Evolutionary conservation across 1,284 basidiomycete genomes (phyloP).

Genomic region (Moesziomyces aphidis): DNA sequence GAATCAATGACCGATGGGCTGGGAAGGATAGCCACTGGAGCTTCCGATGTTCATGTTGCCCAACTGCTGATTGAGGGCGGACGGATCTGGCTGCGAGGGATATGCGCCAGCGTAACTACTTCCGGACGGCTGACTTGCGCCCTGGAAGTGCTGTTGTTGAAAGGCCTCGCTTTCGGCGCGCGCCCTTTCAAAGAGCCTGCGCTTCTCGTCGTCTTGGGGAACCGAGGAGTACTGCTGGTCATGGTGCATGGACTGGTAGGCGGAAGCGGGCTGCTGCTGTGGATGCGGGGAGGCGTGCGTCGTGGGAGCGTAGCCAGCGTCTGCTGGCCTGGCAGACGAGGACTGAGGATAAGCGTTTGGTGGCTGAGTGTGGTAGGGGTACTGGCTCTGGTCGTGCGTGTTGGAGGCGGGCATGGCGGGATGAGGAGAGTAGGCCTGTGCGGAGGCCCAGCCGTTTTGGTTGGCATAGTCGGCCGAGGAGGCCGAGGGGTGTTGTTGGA

Average conservation of each 20-base stretch:
- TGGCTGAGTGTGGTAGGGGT: slow-evolving; percentile 23
- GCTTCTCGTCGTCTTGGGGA: slow-evolving; percentile 63
- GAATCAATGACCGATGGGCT: slow-evolving; percentile 24
- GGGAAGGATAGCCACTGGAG: slow-evolving; percentile 23
- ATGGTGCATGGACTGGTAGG: slow-evolving; percentile 12
- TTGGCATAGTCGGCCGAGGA: slow-evolving; percentile 40
- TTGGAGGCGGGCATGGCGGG: slow-evolving; percentile 2
- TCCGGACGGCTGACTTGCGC: slow-evolving; percentile 6
- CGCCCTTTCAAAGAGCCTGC: slow-evolving; percentile 59
- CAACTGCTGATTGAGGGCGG: slow-evolving; percentile 27
- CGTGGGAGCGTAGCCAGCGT: slow-evolving; percentile 9
- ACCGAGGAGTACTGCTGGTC: slow-evolving; percentile 30
- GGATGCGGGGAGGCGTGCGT: slow-evolving; percentile 12
- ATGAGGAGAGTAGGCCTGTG: slow-evolving; percentile 25
- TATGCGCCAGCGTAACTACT: slow-evolving; percentile 22
- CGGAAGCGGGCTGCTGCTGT: slow-evolving; percentile 14
- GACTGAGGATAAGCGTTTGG: slow-evolving; percentile 26
- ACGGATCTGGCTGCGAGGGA: slow-evolving; percentile 21
- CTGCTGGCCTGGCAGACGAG: slow-evolving; percentile 3
- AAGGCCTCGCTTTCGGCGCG: slow-evolving; percentile 62
- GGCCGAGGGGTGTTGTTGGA: slow-evolving; percentile 36
- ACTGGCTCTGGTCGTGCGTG: slow-evolving; percentile 68
- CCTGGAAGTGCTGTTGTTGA: slow-evolving; percentile 51
- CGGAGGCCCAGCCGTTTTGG: slow-evolving; percentile 22
- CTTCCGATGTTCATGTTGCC: slow-evolving; percentile 32